Evolutionary conservation across 2,329 filamentous ascomycete species (phyloP), one percentile per base, ranked within the genome.

Genomic region (Emericellopsis atlantica): DNA sequence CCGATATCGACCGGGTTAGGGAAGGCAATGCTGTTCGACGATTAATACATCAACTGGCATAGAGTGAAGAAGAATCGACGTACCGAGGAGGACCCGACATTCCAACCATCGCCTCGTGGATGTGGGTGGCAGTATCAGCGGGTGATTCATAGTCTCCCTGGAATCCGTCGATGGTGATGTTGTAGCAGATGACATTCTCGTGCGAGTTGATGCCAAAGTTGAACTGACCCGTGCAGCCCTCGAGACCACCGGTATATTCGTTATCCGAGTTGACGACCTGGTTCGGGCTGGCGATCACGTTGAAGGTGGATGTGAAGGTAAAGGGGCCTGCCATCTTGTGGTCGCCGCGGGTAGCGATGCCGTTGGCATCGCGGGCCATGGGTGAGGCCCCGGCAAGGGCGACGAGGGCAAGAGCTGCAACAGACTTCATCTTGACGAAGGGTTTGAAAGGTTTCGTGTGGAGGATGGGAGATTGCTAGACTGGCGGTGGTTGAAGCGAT

Each of bases 101-200:
- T 45, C 70, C 70, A 42, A 54, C 57, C 18, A 48, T 51, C 6
- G 56, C 69, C 53, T 74, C 57, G 54, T 76, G 71, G 46, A 76
- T 69, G 53, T 76, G 72, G 2, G 72, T 76, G 15, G 72, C 67
- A 6, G 70, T 72, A 23, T 53, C 48, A 35, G 72, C 72, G 0
- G 62, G 59, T 7, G 69, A 74, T 48, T 62, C 50, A 51, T 72
- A 76, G 3, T 66, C 55, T 40, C 71, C 71, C 18, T 57, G 58
- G 51, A 75, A 69, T 44, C 60, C 60, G 35, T 58, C 53, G 36
- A 75, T 57, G 32, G 61, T 69, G 54, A 75, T 74, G 57, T 73
- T 67, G 54, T 63, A 65, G 58, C 62, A 66, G 46, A 66, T 65
- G 40, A 59, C 48, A 40, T 66, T 54, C 26, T 62, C 54, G 18